Conservation (phyloP, 495 filamentous ascomycete genomes). For the Penicillium malachiteum region DNA sequence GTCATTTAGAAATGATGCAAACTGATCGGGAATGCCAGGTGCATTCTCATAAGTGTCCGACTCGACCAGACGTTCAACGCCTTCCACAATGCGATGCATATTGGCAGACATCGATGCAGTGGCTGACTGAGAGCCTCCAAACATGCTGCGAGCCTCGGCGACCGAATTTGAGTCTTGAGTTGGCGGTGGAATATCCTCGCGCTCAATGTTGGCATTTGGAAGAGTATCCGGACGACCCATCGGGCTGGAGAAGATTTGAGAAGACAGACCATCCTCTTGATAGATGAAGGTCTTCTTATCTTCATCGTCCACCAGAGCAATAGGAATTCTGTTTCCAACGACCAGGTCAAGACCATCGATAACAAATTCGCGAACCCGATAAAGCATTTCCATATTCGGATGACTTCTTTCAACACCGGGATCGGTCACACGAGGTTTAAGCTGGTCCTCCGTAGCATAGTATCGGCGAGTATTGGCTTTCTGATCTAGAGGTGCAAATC, state of each 20-base stretch:
- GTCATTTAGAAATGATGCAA: constrained; percentile 20
- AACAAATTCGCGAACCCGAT: constrained; percentile 65
- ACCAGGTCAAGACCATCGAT: constrained; percentile 62
- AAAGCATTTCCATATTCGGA: constrained; percentile 69
- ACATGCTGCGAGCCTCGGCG: constrained; percentile 37
- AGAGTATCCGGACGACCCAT: constrained; percentile 36
- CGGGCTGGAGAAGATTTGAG: constrained; percentile 48
- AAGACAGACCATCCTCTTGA: constrained; percentile 53
- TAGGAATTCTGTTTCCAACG: constrained; percentile 49
- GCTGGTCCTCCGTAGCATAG: constrained; percentile 35
- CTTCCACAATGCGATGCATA: constrained; percentile 64
- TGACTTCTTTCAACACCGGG: constrained; percentile 55
- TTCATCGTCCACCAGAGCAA: constrained; percentile 47
- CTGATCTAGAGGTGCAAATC: constrained; percentile 66
- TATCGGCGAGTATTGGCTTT: constrained; percentile 51
- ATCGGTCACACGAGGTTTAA: constrained; percentile 59
- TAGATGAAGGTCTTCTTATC: constrained; percentile 55
- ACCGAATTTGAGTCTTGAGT: constrained; percentile 29
- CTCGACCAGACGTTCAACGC: constrained; percentile 57
- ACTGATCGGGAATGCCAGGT: constrained; percentile 28
- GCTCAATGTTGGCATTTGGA: constrained; percentile 41
- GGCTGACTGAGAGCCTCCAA: constrained; percentile 47
- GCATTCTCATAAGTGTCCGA: constrained; percentile 50
- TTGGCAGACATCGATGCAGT: constrained; percentile 47
- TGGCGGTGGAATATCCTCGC: constrained; percentile 43